Evolutionary conservation across 164 flowering plant species (phyloP).

Genomic region (Chimonanthus praecox): DNA sequence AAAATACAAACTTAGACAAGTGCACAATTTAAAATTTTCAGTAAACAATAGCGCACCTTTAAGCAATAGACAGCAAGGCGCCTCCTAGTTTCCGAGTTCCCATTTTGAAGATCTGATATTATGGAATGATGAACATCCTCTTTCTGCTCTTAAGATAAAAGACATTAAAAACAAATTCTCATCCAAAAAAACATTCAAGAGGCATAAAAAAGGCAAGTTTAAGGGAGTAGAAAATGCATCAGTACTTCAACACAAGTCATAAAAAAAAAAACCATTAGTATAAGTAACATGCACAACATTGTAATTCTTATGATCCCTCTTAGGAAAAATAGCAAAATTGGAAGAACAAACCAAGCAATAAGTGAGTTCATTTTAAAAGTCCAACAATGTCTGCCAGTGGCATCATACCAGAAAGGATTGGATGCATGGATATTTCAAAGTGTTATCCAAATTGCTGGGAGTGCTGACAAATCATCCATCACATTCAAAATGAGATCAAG

Average conservation of each 20-base stretch:
- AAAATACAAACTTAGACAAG: neutral
- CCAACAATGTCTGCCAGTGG: neutral
- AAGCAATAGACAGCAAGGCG: conserved; percentile 98
- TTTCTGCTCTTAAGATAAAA: conserved; percentile 48
- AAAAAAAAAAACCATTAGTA: neutral
- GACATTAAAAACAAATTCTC: neutral
- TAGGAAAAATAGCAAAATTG: neutral
- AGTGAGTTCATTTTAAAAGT: neutral
- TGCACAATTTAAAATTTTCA: neutral
- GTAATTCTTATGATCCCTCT: neutral
- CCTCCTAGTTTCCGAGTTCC: conserved; percentile 96
- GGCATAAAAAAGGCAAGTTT: neutral
- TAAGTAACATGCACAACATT: neutral
- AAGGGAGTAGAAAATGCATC: neutral
- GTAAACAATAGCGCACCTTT: conserved; percentile 48
- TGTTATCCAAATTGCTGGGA: neutral
- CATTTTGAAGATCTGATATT: conserved; percentile 97
- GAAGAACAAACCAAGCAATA: neutral
- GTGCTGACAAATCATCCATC: neutral
- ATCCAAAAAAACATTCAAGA: neutral
- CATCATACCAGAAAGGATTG: neutral
- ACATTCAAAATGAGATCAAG: neutral
- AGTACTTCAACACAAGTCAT: neutral
- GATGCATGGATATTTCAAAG: neutral
- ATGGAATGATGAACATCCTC: conserved; percentile 99